Evolutionary conservation across 371 early-diverging fungal species (phyloP), one percentile per base, ranked within the genome.

Genomic region (Cladochytrium tenue): DNA sequence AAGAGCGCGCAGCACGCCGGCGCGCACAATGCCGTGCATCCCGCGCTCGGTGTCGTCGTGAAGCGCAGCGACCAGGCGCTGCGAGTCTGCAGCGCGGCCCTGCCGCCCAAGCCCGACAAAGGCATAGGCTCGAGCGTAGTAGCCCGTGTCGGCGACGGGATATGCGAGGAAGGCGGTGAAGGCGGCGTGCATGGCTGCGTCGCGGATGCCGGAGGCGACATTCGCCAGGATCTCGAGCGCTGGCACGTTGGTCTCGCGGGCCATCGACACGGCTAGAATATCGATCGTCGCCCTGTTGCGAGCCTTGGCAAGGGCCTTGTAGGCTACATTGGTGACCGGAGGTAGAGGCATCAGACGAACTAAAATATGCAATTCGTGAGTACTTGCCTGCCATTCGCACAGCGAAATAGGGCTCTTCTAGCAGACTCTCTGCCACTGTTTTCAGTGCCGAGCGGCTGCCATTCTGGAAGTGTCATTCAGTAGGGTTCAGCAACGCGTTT

Each of bases 381-480:
- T 2, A 34, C 33, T 33, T 69, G 75, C 80, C 71, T 52, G 69
- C 32, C 4, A 60, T 43, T 15, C 87, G 76, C 25, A 87, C 86
- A 31, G 78, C 83, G 34, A 72, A 77, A 64, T 78, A 77, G n/a
- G 65, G 72, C 55, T 88, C 87, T 3, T 71, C 55, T 1, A 58
- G 27, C 10, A 86, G 64, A 0, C 64, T 32, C 5, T 66, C 65
- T 25, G 57, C 53, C 0, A 83, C 82, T 62, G 72, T 77, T 61
- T 79, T 80, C 25, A 85, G 43, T 7, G 83, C 60, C 15, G 70
- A n/a, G n/a, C n/a, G n/a, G n/a, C n/a, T n/a, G n/a, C n/a, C n/a
- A n/a, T n/a, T n/a, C n/a, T n/a, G n/a, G n/a, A n/a, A n/a, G n/a
- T n/a, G n/a, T n/a, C n/a, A n/a, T n/a, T n/a, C n/a, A n/a, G n/a